A percentile compares a stretch with the other conserved stretches of the same genome.
Evolutionary conservation across 805 yeast species (phyloP).

Genomic region (Cyberlindnera veronae): DNA sequence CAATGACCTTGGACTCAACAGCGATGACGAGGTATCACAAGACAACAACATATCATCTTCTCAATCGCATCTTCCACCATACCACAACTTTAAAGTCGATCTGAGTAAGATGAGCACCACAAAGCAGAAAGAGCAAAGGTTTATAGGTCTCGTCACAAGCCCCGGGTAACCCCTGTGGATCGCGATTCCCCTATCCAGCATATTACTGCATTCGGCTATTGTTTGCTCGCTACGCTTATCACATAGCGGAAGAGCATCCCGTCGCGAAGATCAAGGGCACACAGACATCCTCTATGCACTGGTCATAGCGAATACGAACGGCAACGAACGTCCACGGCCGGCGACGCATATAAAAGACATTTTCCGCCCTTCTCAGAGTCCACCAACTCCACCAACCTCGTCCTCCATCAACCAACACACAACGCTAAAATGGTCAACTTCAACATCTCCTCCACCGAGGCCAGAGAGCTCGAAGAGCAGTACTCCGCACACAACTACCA

Average conservation of each 20-base stretch:
- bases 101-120: neutral
- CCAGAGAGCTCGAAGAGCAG: conserved; percentile 64
- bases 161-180: conserved; percentile 1
- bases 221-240: conserved; percentile 25
- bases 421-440: conserved; percentile 27
- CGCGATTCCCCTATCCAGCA: neutral
- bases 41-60: too few relatives aligned
- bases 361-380: neutral
- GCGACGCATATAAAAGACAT: conserved; percentile 2
- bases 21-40: too few relatives aligned
- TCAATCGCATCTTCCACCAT: too few relatives aligned
- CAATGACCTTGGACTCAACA: too few relatives aligned
- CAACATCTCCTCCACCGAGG: conserved; percentile 58
- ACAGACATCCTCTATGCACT: conserved; percentile 23
- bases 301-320: conserved; percentile 24
- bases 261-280: conserved; percentile 6
- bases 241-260: conserved; percentile 21
- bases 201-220: neutral
- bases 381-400: neutral
- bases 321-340: conserved; percentile 1
- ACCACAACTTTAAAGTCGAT: neutral
- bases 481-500: conserved; percentile 97
- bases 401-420: neutral
- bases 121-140: neutral
- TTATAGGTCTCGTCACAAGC: neutral